A percentile compares a stretch with the other conserved stretches of the same genome.
These are phyloP conservation scores for Penicillium taxi DNA, from an alignment of 495 filamentous ascomycete genomes.

Conservation along the genomic window DNA sequence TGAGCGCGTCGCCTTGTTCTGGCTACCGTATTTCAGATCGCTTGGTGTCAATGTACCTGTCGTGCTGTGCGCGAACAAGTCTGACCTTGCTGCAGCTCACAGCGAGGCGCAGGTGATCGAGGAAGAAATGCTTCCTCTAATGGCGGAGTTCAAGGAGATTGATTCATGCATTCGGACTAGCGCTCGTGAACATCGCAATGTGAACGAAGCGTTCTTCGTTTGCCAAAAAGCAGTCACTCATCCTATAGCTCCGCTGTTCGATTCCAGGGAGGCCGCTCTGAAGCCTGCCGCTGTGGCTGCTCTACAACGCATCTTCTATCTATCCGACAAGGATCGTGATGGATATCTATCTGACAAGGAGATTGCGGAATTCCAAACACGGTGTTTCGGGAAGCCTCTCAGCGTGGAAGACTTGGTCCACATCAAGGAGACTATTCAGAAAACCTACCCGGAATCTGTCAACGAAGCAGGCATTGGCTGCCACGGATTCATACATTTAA, in stretches of 20 bases:
- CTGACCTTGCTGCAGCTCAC: constrained; percentile 65
- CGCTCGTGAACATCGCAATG: constrained; percentile 87
- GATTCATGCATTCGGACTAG: constrained; percentile 95
- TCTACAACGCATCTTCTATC: constrained; percentile 82
- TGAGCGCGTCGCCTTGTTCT: constrained; percentile 92
- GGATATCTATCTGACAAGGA: constrained; percentile 87
- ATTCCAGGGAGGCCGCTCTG: constrained; percentile 82
- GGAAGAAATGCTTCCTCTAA: constrained; percentile 96
- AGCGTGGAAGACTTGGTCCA: constrained; percentile 70
- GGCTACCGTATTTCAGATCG: constrained; percentile 94
- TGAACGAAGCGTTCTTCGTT: constrained; percentile 94
- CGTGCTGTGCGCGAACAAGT: constrained; percentile 94
- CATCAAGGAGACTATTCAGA: constrained; percentile 78
- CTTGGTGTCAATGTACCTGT: constrained; percentile 98
- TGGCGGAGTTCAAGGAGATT: constrained; percentile 98
- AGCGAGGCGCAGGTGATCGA: constrained; percentile 74
- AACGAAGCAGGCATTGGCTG: constrained; percentile 68
- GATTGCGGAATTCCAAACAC: constrained; percentile 80
- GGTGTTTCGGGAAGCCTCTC: constrained; percentile 82
- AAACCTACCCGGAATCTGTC: constrained; percentile 53
- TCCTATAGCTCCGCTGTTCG: constrained; percentile 91
- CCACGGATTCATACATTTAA: constrained; percentile 76
- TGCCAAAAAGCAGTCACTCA: constrained; percentile 99
- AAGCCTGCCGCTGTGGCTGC: constrained; percentile 86
- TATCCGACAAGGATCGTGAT: constrained; percentile 94